phyloP scores from a whole-genome alignment of 73 alveolate species.

The Paramecium caudatum region DNA sequence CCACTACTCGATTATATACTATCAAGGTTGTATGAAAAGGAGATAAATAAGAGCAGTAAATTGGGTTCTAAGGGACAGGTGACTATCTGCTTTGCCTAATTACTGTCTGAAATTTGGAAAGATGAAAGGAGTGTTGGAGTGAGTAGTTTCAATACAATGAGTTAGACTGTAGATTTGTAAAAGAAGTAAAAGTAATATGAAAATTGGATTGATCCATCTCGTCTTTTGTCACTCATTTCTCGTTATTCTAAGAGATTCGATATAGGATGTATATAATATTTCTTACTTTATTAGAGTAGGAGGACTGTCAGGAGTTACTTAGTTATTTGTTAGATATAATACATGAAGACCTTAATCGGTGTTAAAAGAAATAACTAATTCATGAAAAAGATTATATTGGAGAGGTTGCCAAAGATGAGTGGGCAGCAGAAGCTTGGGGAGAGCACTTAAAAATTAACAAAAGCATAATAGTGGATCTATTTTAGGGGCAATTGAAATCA shows the following conservation, averaged over 20 bases:
- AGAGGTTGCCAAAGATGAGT: constrained; percentile 85
- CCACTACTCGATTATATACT: constrained; percentile 85
- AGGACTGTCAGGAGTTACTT: constrained; percentile 88
- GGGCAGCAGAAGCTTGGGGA: constrained; percentile 92
- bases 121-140: constrained; percentile 70
- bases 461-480: constrained; percentile 93
- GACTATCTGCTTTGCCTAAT: constrained; percentile 75
- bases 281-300: constrained; percentile 76
- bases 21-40: constrained; percentile 78
- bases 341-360: constrained; percentile 88
- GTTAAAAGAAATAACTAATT: constrained; percentile 69
- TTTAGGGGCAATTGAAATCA: constrained; percentile 96
- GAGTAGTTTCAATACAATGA: not conserved
- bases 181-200: constrained; percentile 19
- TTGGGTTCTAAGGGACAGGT: constrained; percentile 81
- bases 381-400: constrained; percentile 88
- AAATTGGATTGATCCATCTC: constrained; percentile 73
- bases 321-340: constrained; percentile 81
- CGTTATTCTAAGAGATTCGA: constrained; percentile 77
- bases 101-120: constrained; percentile 80
- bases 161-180: not conserved
- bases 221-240: not conserved
- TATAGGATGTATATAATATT: constrained; percentile 72
- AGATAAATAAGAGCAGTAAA: constrained; percentile 77
- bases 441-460: constrained; percentile 89